These are phyloP conservation scores for Globisporangium polare DNA, from an alignment of 352 stramenopile species.

Conservation along the genomic window DNA sequence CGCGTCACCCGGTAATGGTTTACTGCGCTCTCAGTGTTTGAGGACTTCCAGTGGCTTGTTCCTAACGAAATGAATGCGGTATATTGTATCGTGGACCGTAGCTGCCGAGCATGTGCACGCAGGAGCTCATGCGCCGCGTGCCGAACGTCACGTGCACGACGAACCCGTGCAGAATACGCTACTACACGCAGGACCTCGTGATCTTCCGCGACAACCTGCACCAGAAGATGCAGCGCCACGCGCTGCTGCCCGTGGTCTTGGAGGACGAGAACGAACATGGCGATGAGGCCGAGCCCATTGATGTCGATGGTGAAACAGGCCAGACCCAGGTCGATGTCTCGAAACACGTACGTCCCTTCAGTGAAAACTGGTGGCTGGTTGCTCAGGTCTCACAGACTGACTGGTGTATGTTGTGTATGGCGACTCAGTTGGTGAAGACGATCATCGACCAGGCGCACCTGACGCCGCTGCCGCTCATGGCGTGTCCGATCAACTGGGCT, in stretches of 20 bases:
- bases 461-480: slow-evolving; percentile 84
- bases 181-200: slow-evolving; percentile 92
- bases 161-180: slow-evolving; percentile 92
- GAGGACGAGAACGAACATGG: slow-evolving; percentile 13
- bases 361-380: neutral
- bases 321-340: slow-evolving; percentile 60
- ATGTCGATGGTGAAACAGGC: neutral
- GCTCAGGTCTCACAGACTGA: no score
- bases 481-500: slow-evolving; percentile 92
- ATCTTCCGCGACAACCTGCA: slow-evolving; percentile 92
- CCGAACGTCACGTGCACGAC: slow-evolving; percentile 81
- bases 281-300: slow-evolving; percentile 13
- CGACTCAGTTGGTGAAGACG: slow-evolving; percentile 69
- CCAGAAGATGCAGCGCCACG: slow-evolving; percentile 88
- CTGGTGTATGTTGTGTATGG: neutral
- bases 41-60: neutral
- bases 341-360: slow-evolving; percentile 56
- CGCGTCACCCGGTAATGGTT: slow-evolving; percentile 61
- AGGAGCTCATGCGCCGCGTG: slow-evolving; percentile 61
- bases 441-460: slow-evolving; percentile 93
- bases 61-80: no score
- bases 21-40: neutral
- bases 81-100: slow-evolving; percentile 20
- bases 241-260: slow-evolving; percentile 57
- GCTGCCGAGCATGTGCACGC: slow-evolving; percentile 67